Base-by-base conservation (phyloP, 371 early-diverging fungal genomes). In the Mortierella sp. region DNA sequence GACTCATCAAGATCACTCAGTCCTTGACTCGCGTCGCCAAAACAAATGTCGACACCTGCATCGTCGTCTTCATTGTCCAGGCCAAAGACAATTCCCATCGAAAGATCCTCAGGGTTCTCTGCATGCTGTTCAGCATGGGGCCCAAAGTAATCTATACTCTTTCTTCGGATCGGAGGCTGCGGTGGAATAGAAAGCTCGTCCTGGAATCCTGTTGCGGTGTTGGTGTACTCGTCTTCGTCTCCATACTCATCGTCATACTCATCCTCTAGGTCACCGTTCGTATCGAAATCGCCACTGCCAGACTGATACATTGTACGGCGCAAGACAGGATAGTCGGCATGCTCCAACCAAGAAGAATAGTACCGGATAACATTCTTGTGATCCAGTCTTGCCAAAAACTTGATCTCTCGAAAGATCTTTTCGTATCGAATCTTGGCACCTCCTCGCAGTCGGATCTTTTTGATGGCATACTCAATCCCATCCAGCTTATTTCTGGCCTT, bases 341-440 rank as follows among this genome's bases (percentile, higher is more conserved):
- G 87, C 82, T 98, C 98, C 11, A 98, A 77, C 98, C 98, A 98
- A 29, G 95, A 93, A n/a, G 91, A 87, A 73, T 94, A 95, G 80
- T 98, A 98, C 9, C 98, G 86, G 44, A 97, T 93, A 30, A 98
- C 94, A 68, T 97, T 96, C 28, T 86, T 89, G 81, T 98, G 98
- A 65, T 94, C 88, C 47, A 98, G 79, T 16, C 93, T 84, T 4
- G 98, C 96, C 56, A 96, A 86, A 44, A 91, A 89, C 73, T 95
- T 97, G 60, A 96, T 96, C 81, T 98, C 98, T 7, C 97, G 86
- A 66, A 97, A 87, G 23, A 94, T 94, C 84, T 94, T 93, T 53
- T 90, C 90, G 51, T 88, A 88, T 0, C 90, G 86, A 29, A 81
- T 76, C 30, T 84, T 84, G 56, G 61, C 64, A 15, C 84, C 82